Conservation (phyloP, 2,329 filamentous ascomycete species). For the Paraphaeosphaeria sporulosa region DNA sequence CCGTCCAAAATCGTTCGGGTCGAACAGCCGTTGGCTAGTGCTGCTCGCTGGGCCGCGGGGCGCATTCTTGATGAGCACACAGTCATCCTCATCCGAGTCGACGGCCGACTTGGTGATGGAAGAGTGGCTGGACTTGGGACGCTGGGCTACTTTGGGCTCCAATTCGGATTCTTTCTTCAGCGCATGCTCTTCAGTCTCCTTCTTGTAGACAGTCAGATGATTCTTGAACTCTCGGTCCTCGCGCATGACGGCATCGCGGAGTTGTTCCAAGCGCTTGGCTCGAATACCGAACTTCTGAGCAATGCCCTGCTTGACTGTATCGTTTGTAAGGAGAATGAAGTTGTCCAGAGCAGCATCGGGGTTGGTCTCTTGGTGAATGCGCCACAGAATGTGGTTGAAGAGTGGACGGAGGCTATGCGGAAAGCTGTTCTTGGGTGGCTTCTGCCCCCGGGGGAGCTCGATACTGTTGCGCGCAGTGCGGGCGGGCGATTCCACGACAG, state of each 20-base stretch:
- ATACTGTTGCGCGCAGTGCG: conserved; percentile 41
- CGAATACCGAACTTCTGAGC: conserved; percentile 60
- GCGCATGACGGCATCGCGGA: conserved; percentile 57
- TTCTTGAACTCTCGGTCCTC: conserved; percentile 59
- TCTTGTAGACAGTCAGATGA: conserved; percentile 47
- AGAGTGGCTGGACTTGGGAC: conserved; percentile 39
- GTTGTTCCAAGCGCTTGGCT: conserved; percentile 58
- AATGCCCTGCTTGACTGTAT: conserved; percentile 54
- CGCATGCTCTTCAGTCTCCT: conserved; percentile 41
- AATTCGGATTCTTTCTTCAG: conserved; percentile 23
- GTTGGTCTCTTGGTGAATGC: conserved; percentile 58
- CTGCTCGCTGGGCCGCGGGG: conserved; percentile 44
- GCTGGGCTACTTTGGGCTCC: conserved; percentile 29
- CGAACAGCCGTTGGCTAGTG: conserved; percentile 49
- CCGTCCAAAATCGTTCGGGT: conserved; percentile 59
- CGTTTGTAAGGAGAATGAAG: conserved; percentile 61
- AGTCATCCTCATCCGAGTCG: conserved; percentile 49
- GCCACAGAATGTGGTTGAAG: conserved; percentile 61
- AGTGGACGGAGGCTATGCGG: conserved; percentile 54
- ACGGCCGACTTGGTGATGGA: conserved; percentile 26
- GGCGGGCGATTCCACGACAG: conserved; percentile 30
- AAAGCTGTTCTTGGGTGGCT: conserved; percentile 41
- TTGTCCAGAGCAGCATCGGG: conserved; percentile 57
- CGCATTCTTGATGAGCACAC: conserved; percentile 48
- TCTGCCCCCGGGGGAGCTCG: conserved; percentile 31